Conservation (phyloP, 208 protist species). For the Jaenimonas drosophilae region DNA sequence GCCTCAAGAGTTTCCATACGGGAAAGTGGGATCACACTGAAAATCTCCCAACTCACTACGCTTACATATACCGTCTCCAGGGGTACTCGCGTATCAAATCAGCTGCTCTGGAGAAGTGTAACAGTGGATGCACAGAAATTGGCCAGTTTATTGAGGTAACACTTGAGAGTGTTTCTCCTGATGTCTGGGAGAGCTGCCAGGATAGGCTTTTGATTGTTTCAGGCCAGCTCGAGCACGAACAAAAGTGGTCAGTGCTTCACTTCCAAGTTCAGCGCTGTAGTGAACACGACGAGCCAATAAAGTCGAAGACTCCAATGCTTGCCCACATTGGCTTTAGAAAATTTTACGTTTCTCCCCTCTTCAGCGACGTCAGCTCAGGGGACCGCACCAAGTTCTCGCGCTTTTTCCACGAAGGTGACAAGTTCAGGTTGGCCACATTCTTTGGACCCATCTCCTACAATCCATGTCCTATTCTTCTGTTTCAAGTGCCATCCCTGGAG, state of each 20-base stretch:
- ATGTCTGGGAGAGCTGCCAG: conserved; percentile 24
- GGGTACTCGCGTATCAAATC: conserved; percentile 68
- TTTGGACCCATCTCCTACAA: conserved; percentile 84
- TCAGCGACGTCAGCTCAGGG: conserved; percentile 71
- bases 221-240: conserved; percentile 80
- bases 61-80: conserved; percentile 86
- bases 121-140: conserved; percentile 30
- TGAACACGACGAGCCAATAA: conserved; percentile 76
- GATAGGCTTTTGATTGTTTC: conserved; percentile 64
- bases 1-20: conserved; percentile 79
- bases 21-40: conserved; percentile 79
- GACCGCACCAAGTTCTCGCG: conserved; percentile 80
- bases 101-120: conserved; percentile 44
- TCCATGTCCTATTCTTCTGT: conserved; percentile 76
- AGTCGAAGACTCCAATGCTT: conserved; percentile 84
- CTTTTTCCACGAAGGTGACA: conserved; percentile 77
- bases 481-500: conserved; percentile 77
- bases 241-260: conserved; percentile 87
- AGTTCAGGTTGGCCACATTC: conserved; percentile 76
- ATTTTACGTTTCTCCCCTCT: conserved; percentile 86
- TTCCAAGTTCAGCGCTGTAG: conserved; percentile 66
- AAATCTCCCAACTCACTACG: conserved; percentile 77
- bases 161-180: conserved; percentile 41
- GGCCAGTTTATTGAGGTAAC: conserved; percentile 60
- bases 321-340: conserved; percentile 85